Conservation (phyloP, 1,139 yeast species). For the Petasospora fabianii region DNA sequence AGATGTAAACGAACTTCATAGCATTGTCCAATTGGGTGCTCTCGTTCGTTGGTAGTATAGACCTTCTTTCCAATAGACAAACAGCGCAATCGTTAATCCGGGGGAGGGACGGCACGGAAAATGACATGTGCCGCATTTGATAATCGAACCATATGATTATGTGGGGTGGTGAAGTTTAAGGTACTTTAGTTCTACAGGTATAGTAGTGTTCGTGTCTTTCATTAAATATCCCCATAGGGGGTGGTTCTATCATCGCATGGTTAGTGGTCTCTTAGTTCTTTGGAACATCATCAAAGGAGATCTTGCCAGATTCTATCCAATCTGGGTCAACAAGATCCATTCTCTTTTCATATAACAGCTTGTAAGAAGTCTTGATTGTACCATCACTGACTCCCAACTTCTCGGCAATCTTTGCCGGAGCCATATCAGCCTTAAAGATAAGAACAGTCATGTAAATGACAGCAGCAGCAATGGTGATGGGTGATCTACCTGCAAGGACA, state of each 20-base stretch:
- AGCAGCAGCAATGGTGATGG: slow-evolving; percentile 96
- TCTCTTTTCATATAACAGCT: slow-evolving; percentile 69
- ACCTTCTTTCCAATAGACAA: too few relatives aligned
- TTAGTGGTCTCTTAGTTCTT: neutral
- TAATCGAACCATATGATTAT: too few relatives aligned
- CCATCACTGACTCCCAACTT: slow-evolving; percentile 98
- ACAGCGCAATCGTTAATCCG: too few relatives aligned
- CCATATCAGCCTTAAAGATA: slow-evolving; percentile 63
- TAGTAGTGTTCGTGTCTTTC: neutral
- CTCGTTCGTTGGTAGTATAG: too few relatives aligned
- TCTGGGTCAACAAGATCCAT: slow-evolving; percentile 75
- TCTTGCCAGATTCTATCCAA: slow-evolving; percentile 73
- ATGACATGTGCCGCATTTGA: too few relatives aligned
- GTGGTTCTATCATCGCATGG: neutral
- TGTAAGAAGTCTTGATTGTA: slow-evolving; percentile 90
- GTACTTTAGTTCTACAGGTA: neutral
- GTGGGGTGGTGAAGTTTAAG: too few relatives aligned
- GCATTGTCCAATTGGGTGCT: too few relatives aligned
- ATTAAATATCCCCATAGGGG: neutral
- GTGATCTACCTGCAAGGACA: slow-evolving; percentile 94
- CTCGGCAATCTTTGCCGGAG: slow-evolving; percentile 83
- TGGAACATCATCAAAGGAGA: slow-evolving; percentile 46
- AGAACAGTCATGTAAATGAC: slow-evolving; percentile 92
- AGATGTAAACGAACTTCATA: too few relatives aligned
- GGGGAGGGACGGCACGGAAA: too few relatives aligned